These are phyloP conservation scores for Luffa acutangula DNA, from an alignment of 306 rosid species.

Conservation along the genomic window DNA sequence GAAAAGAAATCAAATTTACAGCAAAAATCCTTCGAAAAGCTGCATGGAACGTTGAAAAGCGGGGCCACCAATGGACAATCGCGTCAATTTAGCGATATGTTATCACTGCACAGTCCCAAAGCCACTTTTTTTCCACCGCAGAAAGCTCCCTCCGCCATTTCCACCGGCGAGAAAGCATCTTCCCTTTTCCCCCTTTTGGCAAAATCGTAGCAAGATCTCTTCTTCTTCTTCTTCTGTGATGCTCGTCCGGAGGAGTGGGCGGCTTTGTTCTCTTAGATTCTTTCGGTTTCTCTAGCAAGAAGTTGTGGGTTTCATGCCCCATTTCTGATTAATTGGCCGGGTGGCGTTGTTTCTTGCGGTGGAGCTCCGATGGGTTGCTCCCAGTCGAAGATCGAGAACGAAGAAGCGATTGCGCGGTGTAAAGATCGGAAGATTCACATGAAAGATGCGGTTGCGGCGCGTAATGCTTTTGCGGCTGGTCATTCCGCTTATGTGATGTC, in stretches of 20 bases:
- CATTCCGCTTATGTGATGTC: slow-evolving; percentile 58
- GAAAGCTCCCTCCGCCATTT: slow-evolving; percentile 4
- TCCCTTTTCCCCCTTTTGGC: neutral
- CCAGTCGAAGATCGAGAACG: slow-evolving; percentile 94
- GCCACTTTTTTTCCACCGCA: neutral
- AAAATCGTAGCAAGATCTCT: neutral
- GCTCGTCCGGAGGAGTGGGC: neutral
- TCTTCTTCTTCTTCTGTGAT: neutral
- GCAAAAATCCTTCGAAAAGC: neutral
- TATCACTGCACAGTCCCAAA: neutral
- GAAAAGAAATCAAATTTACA: neutral
- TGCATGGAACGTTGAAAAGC: slow-evolving; percentile 5
- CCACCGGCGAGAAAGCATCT: neutral
- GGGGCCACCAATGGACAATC: slow-evolving; percentile 1
- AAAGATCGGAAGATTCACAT: slow-evolving; percentile 60
- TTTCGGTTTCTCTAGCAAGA: neutral
- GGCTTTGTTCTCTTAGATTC: neutral
- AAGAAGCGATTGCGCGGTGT: slow-evolving; percentile 80
- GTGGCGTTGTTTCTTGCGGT: neutral
- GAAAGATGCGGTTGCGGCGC: slow-evolving; percentile 54
- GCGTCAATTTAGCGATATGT: slow-evolving; percentile 7
- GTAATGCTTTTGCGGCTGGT: slow-evolving; percentile 88
- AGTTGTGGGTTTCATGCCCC: neutral
- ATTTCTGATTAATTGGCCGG: neutral
- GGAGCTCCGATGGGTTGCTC: slow-evolving; percentile 59